Evolutionary conservation across 2,329 filamentous ascomycete species (phyloP).

Genomic region (Pseudonectria foliicola): DNA sequence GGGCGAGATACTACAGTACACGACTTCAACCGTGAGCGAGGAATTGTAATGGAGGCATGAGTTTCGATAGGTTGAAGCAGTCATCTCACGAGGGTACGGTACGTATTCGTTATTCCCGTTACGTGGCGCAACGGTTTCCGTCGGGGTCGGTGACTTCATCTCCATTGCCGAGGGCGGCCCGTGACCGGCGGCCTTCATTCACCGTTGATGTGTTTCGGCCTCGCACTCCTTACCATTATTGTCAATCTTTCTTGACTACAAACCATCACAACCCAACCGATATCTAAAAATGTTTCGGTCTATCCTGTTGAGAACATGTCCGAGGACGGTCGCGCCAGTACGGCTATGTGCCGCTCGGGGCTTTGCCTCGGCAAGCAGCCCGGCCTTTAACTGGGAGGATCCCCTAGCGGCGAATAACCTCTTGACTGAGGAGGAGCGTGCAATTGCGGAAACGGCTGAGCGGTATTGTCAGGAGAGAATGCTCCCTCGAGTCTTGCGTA

Average conservation of each 20-base stretch:
- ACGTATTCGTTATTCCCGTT: neutral
- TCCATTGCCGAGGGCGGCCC: too few species aligned
- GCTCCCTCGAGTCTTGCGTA: conserved; percentile 79
- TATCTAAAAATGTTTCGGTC: conserved; percentile 24
- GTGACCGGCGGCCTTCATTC: too few species aligned
- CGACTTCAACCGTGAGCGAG: too few species aligned
- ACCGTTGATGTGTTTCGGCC: too few species aligned
- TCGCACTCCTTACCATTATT: too few species aligned
- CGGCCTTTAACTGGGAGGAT: conserved; percentile 82
- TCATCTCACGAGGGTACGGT: neutral
- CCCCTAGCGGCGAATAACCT: conserved; percentile 68
- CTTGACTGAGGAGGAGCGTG: conserved; percentile 82
- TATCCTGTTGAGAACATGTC: conserved; percentile 23
- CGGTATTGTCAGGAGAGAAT: conserved; percentile 90
- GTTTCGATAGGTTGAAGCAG: too few species aligned
- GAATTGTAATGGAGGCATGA: too few species aligned
- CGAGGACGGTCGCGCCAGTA: conserved; percentile 17
- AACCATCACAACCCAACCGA: neutral
- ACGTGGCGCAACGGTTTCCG: neutral
- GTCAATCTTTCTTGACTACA: neutral
- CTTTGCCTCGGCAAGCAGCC: conserved; percentile 29
- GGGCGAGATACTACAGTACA: too few species aligned
- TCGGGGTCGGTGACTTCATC: neutral
- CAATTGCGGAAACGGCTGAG: conserved; percentile 84
- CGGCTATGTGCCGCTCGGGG: conserved; percentile 23